phyloP scores from a whole-genome alignment of 805 yeast species.

The Metschnikowia borealis region DNA sequence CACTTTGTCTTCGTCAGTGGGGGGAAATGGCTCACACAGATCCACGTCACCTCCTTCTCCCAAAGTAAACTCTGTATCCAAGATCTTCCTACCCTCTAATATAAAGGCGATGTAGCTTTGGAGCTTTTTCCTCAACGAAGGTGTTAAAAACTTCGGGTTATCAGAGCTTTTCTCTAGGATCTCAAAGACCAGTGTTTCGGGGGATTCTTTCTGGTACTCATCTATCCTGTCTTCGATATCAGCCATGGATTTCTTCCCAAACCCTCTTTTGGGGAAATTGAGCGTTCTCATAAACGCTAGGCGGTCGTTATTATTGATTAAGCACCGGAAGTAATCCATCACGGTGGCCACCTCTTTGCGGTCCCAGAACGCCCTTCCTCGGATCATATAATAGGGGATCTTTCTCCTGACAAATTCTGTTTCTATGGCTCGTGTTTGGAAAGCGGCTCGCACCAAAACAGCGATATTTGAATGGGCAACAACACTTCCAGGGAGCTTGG shows the following conservation, averaged over 20 bases:
- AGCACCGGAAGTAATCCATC: conserved; percentile 60
- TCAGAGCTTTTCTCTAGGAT: conserved; percentile 7
- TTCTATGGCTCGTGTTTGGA: conserved; percentile 61
- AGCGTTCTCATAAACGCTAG: conserved; percentile 57
- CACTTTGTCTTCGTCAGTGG: not conserved
- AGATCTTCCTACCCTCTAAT: conserved; percentile 14
- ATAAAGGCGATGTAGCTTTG: conserved; percentile 26
- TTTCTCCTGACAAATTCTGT: conserved; percentile 49
- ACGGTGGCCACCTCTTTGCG: conserved; percentile 61
- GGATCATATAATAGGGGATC: conserved; percentile 64
- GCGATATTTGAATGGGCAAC: conserved; percentile 62
- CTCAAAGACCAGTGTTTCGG: conserved; percentile 6
- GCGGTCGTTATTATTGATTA: conserved; percentile 55
- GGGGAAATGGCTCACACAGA: too few relatives aligned
- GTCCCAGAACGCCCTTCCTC: conserved; percentile 81
- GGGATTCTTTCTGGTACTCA: conserved; percentile 4
- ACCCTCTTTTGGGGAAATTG: conserved; percentile 58
- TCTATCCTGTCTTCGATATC: conserved; percentile 22
- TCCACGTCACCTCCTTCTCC: too few relatives aligned
- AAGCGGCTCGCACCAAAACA: conserved; percentile 62
- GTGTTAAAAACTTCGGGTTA: conserved; percentile 7
- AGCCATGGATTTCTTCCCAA: conserved; percentile 55
- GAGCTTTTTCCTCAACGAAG: conserved; percentile 18
- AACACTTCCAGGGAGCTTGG: conserved; percentile 39
- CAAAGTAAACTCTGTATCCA: conserved; percentile 2